phyloP scores from a whole-genome alignment of 257 asterid species.

The Striga asiatica region DNA sequence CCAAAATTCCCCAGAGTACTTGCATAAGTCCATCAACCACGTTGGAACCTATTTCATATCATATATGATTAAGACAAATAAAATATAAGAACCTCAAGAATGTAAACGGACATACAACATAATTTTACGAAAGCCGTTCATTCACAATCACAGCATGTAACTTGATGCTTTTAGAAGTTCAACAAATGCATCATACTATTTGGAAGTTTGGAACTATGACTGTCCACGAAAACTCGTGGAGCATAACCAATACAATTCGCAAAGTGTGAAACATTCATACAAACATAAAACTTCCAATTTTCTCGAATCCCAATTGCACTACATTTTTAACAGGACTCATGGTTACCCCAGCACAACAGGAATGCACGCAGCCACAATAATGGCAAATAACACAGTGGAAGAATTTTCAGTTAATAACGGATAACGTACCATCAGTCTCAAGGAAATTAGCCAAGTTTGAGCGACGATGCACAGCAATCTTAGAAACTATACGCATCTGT shows the following conservation, averaged over 20 bases:
- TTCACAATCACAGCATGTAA: neutral
- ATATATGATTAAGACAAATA: constrained; percentile 5
- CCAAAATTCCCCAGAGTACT: constrained; percentile 96
- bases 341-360: too few relatives aligned
- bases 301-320: neutral
- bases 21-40: constrained; percentile 95
- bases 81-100: neutral
- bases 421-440: constrained; percentile 56
- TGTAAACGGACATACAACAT: neutral
- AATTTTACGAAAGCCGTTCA: constrained; percentile 5
- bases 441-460: constrained; percentile 79
- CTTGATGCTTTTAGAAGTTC: constrained; percentile 1
- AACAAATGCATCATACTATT: neutral
- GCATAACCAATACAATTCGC: neutral
- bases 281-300: neutral
- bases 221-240: neutral
- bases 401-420: neutral
- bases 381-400: neutral
- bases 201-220: constrained; percentile 12
- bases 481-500: constrained; percentile 97
- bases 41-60: constrained; percentile 55
- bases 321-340: too few relatives aligned
- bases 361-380: too few relatives aligned
- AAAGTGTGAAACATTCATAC: neutral
- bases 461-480: constrained; percentile 87